phyloP scores from a whole-genome alignment of 495 filamentous ascomycete genomes.

The Aspergillus bertholletiae region DNA sequence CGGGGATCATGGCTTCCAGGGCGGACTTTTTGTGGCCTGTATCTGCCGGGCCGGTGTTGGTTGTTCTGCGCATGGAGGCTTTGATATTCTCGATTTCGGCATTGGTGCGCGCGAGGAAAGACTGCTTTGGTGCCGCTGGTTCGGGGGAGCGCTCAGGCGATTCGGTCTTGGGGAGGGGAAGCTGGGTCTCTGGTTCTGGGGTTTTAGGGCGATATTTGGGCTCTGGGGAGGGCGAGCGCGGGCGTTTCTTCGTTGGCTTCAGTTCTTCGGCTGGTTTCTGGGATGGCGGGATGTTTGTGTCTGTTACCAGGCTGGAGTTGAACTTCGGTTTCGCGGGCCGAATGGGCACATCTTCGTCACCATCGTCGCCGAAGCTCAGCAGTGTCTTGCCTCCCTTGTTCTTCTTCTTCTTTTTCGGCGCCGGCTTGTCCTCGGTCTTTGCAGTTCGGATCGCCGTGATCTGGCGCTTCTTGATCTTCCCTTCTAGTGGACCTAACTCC shows the following conservation, averaged over 20 bases:
- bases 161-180: slow-evolving; percentile 47
- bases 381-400: slow-evolving; percentile 74
- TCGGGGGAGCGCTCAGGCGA: slow-evolving; percentile 25
- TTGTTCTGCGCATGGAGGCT: slow-evolving; percentile 84
- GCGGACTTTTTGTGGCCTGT: slow-evolving; percentile 60
- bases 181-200: slow-evolving; percentile 46
- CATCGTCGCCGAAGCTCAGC: slow-evolving; percentile 83
- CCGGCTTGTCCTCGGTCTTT: slow-evolving; percentile 29
- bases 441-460: slow-evolving; percentile 23
- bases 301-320: slow-evolving; percentile 75
- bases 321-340: slow-evolving; percentile 83
- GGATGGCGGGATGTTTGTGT: slow-evolving; percentile 25
- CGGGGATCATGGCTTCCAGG: slow-evolving; percentile 78
- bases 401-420: slow-evolving; percentile 71
- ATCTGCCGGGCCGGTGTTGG: slow-evolving; percentile 53
- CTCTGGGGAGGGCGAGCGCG: slow-evolving; percentile 27
- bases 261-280: slow-evolving; percentile 5
- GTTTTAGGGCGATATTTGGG: slow-evolving; percentile 27
- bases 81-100: slow-evolving; percentile 89
- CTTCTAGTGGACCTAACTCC: slow-evolving; percentile 79
- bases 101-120: slow-evolving; percentile 72
- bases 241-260: slow-evolving; percentile 25
- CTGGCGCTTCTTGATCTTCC: slow-evolving; percentile 76
- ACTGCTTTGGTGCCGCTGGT: slow-evolving; percentile 40
- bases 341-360: slow-evolving; percentile 57